Evolutionary conservation across 495 filamentous ascomycete genomes (phyloP), one percentile per base, ranked within the genome.

Genomic region (Lasiosphaeriaceae sp.): DNA sequence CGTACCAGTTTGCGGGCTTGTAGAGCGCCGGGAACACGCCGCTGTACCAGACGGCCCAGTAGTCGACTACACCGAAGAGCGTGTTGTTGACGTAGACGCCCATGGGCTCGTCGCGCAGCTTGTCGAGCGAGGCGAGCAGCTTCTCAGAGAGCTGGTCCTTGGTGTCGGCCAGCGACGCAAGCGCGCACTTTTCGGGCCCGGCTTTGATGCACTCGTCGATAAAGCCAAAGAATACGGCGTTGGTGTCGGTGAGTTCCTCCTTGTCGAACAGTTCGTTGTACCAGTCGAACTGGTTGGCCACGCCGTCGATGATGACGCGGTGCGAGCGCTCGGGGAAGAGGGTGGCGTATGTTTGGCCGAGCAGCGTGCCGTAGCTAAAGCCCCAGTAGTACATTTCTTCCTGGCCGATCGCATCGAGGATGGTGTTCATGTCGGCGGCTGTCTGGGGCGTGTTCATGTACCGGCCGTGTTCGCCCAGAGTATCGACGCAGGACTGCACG

Each of bases 331-430:
- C 70, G 2, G 74, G 74, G 48, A 74, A 77, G 55, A 80, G 59
- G 0, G 66, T 65, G 1, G 77, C 74, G 43, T 77, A 80, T 20
- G 69, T 89, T 62, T 80, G 71, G 6, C 86, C 86, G 0, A 88
- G 70, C 5, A 86, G 47, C 4, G 82, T 84, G 7, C 85, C 86
- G 63, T 88, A 88, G 12, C 80, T 84, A 19, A 85, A 78, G 3
- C 85, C 85, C 84, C 84, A 87, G 60, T 83, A 88, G 26, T 79
- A 66, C 43, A 87, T 57, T 11, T 61, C 64, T 11, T 61, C 35
- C 50, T 79, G 74, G 12, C 74, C 72, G 0, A 78, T 20, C 1
- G 73, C 73, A 52, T 77, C 74, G 9, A 80, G 52, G 48, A 80
- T 78, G 26, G 61, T 68, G 55, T 77, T 78, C 74, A 80, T 80